phyloP scores from a whole-genome alignment of 2,329 filamentous ascomycete species.

The Rutstroemia sp. region DNA sequence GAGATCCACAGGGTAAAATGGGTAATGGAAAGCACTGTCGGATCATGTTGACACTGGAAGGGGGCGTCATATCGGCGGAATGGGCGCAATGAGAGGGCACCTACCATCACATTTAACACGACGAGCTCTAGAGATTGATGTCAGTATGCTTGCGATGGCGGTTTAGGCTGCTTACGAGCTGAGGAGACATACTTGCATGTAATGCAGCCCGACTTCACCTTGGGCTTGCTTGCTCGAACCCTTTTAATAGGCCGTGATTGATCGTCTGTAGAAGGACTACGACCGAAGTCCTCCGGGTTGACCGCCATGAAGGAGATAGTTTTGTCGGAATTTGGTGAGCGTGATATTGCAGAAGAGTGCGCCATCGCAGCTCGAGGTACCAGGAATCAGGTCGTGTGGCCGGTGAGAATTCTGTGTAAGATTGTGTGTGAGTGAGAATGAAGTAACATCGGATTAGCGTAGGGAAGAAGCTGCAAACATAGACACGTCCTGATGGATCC shows the following conservation, averaged over 20 bases:
- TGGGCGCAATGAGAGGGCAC: neutral
- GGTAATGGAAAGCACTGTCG: neutral
- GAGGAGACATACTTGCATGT: conserved; percentile 53
- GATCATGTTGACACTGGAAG: neutral
- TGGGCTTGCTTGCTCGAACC: conserved; percentile 30
- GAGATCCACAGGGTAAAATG: neutral
- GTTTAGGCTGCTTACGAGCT: neutral
- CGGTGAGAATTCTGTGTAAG: neutral
- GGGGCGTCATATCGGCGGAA: neutral
- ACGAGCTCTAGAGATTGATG: conserved; percentile 29
- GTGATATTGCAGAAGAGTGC: neutral
- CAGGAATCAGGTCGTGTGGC: neutral
- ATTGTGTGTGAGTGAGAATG: neutral
- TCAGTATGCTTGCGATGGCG: neutral
- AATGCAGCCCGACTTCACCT: conserved; percentile 58
- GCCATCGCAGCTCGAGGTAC: neutral
- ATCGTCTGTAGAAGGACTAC: conserved; percentile 13
- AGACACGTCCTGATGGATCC: neutral
- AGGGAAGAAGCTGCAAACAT: neutral
- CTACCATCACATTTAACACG: conserved; percentile 55
- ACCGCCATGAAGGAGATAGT: neutral
- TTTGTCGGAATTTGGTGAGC: neutral
- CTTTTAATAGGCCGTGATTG: conserved; percentile 18
- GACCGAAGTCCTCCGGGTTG: neutral
- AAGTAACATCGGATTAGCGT: neutral